Base-by-base conservation (phyloP, 2,329 filamentous ascomycete species). In the Atkinsonella texensis region DNA sequence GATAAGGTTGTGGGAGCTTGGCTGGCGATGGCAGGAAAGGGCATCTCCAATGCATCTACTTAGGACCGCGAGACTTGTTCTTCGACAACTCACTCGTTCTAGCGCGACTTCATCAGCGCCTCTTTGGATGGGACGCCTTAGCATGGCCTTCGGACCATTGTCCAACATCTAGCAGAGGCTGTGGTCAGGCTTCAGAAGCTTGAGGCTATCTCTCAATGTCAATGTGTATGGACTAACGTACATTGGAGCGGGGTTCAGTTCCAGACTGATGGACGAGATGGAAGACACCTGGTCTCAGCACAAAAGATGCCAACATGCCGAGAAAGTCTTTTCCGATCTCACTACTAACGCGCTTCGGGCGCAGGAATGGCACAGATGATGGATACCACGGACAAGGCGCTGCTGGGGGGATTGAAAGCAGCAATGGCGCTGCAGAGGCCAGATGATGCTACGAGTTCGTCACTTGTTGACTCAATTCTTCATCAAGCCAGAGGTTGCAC, bases 261-360 rank as follows among this genome's bases (percentile, higher is more conserved):
- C 15, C 28, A 23, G 18, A 31, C 18, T 20, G 28, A 20, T 23
- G 18, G 49, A 64, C 68, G 6, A 63, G 70, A 31, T 65, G 58
- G 58, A 55, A 57, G 15, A 56, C 56, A 12, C 48, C 51, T 10
- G 71, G 70, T 1, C 69, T 72, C 3, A 68, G 71, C 3, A 74
- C 69, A 1, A 73, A 76, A 55, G 72, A 78, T 54, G 72, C 68
- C 70, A 76, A 55, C 71, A 78, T 54, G 72, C 68, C 70, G 17
- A 61, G 2, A 65, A 70, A 51, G 70, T 76, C 31, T 70, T 70
- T 0, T 61, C 78, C 18, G 65, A 68, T 51, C 63, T 72, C 11
- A 64, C 66, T 33, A 58, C 66, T 32, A 23, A 75, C 74, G 2
- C 62, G 68, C 23, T 59, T 61, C 17, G 71, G 74, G 53, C 60